Percentiles rank a stretch among this genome's conserved stretches.
phyloP scores from a whole-genome alignment of 148 eudicot genomes.

The Suaeda aralocaspica region DNA sequence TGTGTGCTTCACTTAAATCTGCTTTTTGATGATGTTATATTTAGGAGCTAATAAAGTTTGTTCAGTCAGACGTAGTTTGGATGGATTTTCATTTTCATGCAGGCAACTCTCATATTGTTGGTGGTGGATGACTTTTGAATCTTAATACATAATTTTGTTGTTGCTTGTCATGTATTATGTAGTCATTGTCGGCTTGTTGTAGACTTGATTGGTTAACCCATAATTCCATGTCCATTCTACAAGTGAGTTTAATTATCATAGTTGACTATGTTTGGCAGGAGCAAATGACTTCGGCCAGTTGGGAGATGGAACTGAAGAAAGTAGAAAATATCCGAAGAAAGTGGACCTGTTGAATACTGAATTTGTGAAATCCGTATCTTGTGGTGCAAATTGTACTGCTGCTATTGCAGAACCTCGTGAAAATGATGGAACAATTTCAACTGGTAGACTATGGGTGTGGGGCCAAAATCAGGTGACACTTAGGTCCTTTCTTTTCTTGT shows the following conservation, averaged over 20 bases:
- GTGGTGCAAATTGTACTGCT: conserved; percentile 99
- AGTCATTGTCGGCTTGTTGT: too few relatives aligned
- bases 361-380: conserved; percentile 77
- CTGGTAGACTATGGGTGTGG: conserved; percentile 97
- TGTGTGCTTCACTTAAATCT: conserved; percentile 5
- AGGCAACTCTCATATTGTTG: neutral
- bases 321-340: conserved; percentile 67
- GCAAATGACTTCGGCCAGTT: conserved; percentile 97
- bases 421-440: conserved; percentile 65
- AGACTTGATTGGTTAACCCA: conserved; percentile 4
- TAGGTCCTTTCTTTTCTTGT: conserved; percentile 4
- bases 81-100: neutral
- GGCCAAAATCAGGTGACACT: conserved; percentile 89
- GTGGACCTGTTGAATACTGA: conserved; percentile 69
- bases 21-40: neutral
- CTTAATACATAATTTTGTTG: conserved; percentile 7
- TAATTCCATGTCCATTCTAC: neutral
- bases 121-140: neutral
- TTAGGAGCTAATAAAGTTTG: neutral
- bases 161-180: neutral
- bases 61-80: neutral
- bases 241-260: conserved; percentile 2
- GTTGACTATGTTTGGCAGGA: conserved; percentile 44
- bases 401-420: conserved; percentile 94
- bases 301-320: conserved; percentile 95